Percentiles rank a stretch among this genome's conserved stretches.
Evolutionary conservation across 768 basidiomycete genomes (phyloP).

Genomic region (Naganishia kalamii): DNA sequence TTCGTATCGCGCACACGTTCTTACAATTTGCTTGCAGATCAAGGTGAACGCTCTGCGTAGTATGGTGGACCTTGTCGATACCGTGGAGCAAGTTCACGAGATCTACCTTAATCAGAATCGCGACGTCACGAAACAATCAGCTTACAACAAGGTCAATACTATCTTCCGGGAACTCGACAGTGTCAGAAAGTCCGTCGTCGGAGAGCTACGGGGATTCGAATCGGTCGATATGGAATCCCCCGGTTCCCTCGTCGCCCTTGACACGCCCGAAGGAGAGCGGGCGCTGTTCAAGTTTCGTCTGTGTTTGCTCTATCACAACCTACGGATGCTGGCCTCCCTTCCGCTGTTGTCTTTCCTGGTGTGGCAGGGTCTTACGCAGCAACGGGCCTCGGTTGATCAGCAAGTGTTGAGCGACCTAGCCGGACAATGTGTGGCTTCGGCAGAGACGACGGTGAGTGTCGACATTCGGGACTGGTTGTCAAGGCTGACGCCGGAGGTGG

Average conservation of each 20-base stretch:
- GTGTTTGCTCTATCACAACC: slow-evolving; percentile 15
- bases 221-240: background rate
- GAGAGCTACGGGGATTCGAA: background rate
- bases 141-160: background rate
- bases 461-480: background rate
- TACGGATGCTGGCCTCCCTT: slow-evolving; percentile 16
- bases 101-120: slow-evolving; percentile 14
- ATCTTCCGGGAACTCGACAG: background rate
- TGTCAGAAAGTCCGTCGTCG: background rate
- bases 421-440: slow-evolving; percentile 10
- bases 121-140: background rate
- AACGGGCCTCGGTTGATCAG: background rate
- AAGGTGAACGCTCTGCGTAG: background rate
- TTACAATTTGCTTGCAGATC: background rate
- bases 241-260: slow-evolving; percentile 8
- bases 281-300: slow-evolving; percentile 9
- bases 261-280: slow-evolving; percentile 7
- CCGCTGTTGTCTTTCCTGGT: slow-evolving; percentile 10
- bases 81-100: slow-evolving; percentile 1
- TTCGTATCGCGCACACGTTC: too few relatives aligned
- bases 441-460: background rate
- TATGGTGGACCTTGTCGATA: slow-evolving; percentile 11
- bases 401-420: background rate
- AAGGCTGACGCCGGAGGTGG: too few relatives aligned
- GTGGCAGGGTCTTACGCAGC: slow-evolving; percentile 1